Evolutionary conservation across 371 early-diverging fungal genomes (phyloP).

Genomic region (Apophysomyces elegans): DNA sequence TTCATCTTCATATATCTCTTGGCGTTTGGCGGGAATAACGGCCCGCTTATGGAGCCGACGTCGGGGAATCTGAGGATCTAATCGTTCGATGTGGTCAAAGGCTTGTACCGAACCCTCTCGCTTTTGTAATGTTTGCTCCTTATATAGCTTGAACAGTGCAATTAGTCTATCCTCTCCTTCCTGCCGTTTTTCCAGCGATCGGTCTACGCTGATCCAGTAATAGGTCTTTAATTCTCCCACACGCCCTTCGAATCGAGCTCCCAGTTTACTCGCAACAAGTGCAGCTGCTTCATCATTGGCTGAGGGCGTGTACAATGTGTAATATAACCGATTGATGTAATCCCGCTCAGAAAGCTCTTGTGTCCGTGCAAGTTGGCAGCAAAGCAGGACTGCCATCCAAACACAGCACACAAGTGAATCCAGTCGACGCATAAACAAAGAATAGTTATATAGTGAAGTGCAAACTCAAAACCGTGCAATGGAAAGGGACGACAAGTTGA

Average conservation of each 20-base stretch:
- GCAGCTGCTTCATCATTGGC: constrained; percentile 34
- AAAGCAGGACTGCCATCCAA: neutral
- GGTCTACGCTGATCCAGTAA: constrained; percentile 60
- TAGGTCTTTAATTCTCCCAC: constrained; percentile 70
- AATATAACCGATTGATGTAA: constrained; percentile 49
- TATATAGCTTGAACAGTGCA: constrained; percentile 16
- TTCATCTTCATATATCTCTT: constrained; percentile 19
- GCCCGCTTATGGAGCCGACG: constrained; percentile 37
- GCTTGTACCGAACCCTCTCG: constrained; percentile 15
- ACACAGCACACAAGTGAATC: constrained; percentile 4
- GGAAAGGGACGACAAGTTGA: neutral
- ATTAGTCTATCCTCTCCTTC: constrained; percentile 20
- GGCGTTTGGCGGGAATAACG: constrained; percentile 27
- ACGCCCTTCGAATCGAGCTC: constrained; percentile 61
- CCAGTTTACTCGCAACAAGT: constrained; percentile 46
- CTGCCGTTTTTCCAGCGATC: constrained; percentile 24
- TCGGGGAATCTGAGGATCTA: constrained; percentile 41
- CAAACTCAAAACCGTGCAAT: neutral
- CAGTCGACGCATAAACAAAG: constrained; percentile 2
- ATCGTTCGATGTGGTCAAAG: constrained; percentile 25
- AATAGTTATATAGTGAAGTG: neutral
- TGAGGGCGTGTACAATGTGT: constrained; percentile 51
- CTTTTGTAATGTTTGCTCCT: constrained; percentile 12
- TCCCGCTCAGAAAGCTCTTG: constrained; percentile 23
- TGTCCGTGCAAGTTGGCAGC: constrained; percentile 7